A percentile compares a stretch with the other conserved stretches of the same genome.
Conservation (phyloP, 768 basidiomycete genomes). For the Boletellus sp. region DNA sequence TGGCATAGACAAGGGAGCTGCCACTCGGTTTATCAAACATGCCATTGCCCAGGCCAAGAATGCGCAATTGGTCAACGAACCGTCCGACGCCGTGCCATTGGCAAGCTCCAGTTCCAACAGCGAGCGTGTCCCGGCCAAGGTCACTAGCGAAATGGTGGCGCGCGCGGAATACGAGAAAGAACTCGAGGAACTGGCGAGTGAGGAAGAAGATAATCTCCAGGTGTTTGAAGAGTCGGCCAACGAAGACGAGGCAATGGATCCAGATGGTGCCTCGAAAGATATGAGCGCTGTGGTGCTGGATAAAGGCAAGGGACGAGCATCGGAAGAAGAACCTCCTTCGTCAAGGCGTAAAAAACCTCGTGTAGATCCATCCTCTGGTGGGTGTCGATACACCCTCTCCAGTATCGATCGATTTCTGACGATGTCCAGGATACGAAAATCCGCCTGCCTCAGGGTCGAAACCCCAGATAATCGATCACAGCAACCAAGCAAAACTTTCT, state of each 20-base stretch:
- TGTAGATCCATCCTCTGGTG: constrained; percentile 69
- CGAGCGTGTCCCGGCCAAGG: constrained; percentile 45
- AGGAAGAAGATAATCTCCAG: constrained; percentile 41
- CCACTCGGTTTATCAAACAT: constrained; percentile 78
- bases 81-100: constrained; percentile 7
- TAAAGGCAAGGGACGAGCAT: constrained; percentile 39
- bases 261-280: neutral
- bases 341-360: constrained; percentile 48
- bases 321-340: constrained; percentile 20
- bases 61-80: constrained; percentile 32
- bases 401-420: neutral
- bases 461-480: neutral
- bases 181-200: constrained; percentile 40
- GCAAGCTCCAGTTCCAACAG: constrained; percentile 11
- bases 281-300: constrained; percentile 4
- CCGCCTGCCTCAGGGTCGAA: constrained; percentile 1
- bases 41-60: constrained; percentile 65
- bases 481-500: constrained; percentile 9
- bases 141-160: constrained; percentile 73
- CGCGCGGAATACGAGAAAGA: constrained; percentile 61
- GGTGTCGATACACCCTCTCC: neutral
- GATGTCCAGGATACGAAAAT: constrained; percentile 32
- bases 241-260: constrained; percentile 9
- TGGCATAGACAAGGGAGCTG: constrained; percentile 74
- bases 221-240: constrained; percentile 28